Percentiles rank a stretch among this genome's conserved stretches.
phyloP scores from a whole-genome alignment of 2,329 filamentous ascomycete genomes.

The Claviceps monticola region DNA sequence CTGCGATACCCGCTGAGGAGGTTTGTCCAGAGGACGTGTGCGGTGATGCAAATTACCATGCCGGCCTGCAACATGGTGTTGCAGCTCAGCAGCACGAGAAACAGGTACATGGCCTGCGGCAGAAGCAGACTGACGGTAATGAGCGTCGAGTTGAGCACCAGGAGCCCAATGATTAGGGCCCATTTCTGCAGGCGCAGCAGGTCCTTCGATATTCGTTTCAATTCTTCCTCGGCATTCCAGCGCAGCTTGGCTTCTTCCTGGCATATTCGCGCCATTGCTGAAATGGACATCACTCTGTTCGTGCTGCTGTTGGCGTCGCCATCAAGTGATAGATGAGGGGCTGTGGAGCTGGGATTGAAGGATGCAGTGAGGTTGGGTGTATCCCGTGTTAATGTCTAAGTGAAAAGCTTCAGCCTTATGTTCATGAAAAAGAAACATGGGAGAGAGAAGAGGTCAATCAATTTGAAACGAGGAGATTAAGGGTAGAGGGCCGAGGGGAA shows the following conservation, averaged over 20 bases:
- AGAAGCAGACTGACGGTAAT: slow-evolving; percentile 24
- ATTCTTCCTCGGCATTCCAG: slow-evolving; percentile 26
- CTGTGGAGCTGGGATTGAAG: slow-evolving; percentile 17
- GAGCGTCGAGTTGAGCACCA: slow-evolving; percentile 20
- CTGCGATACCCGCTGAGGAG: slow-evolving; percentile 15
- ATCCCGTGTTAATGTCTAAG: slow-evolving; percentile 19
- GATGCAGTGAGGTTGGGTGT: slow-evolving; percentile 8
- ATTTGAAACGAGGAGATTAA: too few species aligned
- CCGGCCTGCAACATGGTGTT: slow-evolving; percentile 28
- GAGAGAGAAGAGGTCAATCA: background rate
- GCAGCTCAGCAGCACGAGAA: slow-evolving; percentile 31
- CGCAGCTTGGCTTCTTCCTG: slow-evolving; percentile 26
- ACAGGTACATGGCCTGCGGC: slow-evolving; percentile 28
- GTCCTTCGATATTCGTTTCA: slow-evolving; percentile 23
- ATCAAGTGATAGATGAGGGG: background rate
- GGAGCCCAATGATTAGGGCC: slow-evolving; percentile 22
- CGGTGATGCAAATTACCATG: slow-evolving; percentile 26
- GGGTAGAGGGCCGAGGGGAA: background rate
- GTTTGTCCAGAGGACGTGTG: slow-evolving; percentile 17
- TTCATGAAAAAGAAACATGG: background rate
- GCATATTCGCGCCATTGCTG: slow-evolving; percentile 21
- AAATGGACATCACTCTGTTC: slow-evolving; percentile 6
- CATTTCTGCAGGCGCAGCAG: slow-evolving; percentile 26
- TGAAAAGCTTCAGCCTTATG: background rate
- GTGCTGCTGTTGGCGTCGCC: slow-evolving; percentile 11